Base-by-base conservation (phyloP, 2,329 filamentous ascomycete species). In the Metarhizium guizhouense region DNA sequence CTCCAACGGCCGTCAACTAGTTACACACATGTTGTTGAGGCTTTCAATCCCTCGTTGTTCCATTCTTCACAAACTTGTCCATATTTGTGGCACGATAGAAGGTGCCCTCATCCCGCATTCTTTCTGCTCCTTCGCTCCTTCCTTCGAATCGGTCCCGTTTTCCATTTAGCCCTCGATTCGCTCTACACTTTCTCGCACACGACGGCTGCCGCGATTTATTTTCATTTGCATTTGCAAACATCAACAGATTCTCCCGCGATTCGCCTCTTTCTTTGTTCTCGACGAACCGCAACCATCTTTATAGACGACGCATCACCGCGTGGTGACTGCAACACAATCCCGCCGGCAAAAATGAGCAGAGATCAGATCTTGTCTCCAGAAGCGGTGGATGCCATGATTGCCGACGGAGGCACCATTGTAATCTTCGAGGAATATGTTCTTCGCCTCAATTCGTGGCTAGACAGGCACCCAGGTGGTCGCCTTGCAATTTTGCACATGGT, bases 401-500 rank as follows among this genome's bases (percentile, higher is more conserved):
- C 78, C 34, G 72, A 80, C 51, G 81, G 80, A 56, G 72, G 78
- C 34, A 74, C 70, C 14, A 77, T 85, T 54, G 76, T 85, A 60
- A 76, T 85, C 54, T 77, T 76, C 60, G 75, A 84, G 49, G 81
- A 79, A 48, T 63, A 71, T 53, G 76, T 81, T 16, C 70, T 85
- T 60, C 72, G 74, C 55, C 76, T 85, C 42, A 79, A 83, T 62
- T 69, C 72, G 47, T 86, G 82, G 83, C 73, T 84, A 60, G 65
- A 76, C 54, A 75, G 70, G 55, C 83, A 85, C 62, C 83, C 83
- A 0, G 83, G 83, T 20, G 83, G 83, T 36, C 70, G 73, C 14
- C 69, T 85, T 30, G 79, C 81, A 20, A 82, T 85, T 58, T 64
- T 80, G 59, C 82, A 85, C 69, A 84, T 71, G 69, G 67, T 71